Percentiles rank a stretch among this genome's conserved stretches.
Conservation (phyloP, 2,329 filamentous ascomycete genomes). For the Pestalotiopsis sp. region DNA sequence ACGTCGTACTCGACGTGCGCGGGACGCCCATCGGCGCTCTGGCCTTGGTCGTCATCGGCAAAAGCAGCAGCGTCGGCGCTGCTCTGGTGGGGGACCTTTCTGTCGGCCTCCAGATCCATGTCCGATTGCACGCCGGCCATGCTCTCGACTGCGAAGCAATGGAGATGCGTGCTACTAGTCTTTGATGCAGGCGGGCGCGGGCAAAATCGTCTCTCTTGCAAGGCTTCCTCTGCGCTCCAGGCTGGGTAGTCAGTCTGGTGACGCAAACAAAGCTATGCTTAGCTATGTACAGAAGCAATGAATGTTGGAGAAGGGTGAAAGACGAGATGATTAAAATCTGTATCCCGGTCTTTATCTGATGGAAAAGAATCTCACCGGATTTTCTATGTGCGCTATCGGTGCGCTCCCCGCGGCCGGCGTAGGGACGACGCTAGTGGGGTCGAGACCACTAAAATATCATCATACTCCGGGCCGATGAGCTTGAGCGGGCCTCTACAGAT, state of each 20-base stretch:
- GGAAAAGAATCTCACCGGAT: not conserved
- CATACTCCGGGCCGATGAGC: not conserved
- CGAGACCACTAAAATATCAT: not conserved
- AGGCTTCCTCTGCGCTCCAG: not conserved
- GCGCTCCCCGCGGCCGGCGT: not conserved
- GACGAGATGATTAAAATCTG: not conserved
- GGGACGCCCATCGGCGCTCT: constrained; percentile 13
- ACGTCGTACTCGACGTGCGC: constrained; percentile 41
- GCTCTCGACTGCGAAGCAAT: constrained; percentile 52
- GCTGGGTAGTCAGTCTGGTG: not conserved
- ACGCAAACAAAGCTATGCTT: not conserved
- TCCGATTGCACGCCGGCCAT: constrained; percentile 42
- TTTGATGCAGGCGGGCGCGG: constrained; percentile 33
- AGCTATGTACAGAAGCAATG: not conserved
- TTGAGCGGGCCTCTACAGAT: not conserved
- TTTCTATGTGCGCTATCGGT: not conserved
- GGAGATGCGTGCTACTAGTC: constrained; percentile 53
- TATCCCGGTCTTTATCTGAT: not conserved
- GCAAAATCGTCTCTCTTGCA: not conserved
- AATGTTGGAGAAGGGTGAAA: not conserved
- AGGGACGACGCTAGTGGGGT: not conserved
- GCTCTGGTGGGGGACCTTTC: constrained; percentile 29
- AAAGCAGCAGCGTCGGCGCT: constrained; percentile 19
- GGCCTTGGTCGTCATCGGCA: constrained; percentile 15
- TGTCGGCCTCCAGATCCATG: constrained; percentile 30